These are phyloP conservation scores for Wakefieldia striispora DNA, from an alignment of 768 basidiomycete species.

Conservation along the genomic window DNA sequence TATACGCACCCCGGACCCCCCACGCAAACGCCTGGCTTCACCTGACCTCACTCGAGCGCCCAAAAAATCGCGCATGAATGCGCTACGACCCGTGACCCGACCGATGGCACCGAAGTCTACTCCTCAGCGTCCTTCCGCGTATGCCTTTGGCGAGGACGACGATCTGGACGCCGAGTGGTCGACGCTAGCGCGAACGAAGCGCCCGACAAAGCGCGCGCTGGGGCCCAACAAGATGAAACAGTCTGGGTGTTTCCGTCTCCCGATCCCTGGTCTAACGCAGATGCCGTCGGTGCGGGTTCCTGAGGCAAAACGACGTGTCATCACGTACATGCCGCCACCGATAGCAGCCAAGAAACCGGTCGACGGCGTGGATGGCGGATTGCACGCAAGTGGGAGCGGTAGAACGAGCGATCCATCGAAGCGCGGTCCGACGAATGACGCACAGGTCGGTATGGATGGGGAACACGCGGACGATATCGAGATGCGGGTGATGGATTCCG, in stretches of 20 bases:
- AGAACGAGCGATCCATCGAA: not conserved
- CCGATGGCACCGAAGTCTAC: not conserved
- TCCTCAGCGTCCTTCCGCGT: constrained; percentile 10
- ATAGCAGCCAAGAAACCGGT: constrained; percentile 1
- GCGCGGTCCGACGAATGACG: not conserved
- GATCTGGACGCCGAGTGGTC: constrained; percentile 24
- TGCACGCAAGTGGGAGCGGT: not conserved
- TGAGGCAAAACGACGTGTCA: constrained; percentile 18
- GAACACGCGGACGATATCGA: constrained; percentile 1
- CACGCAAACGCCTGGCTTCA: constrained; percentile 1
- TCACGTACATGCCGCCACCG: constrained; percentile 31
- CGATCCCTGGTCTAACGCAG: constrained; percentile 4
- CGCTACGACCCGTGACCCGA: not conserved
- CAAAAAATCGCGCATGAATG: not conserved
- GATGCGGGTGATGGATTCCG: constrained; percentile 19
- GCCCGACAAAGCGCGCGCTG: not conserved
- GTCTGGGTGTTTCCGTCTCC: constrained; percentile 25
- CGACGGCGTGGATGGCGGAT: not conserved
- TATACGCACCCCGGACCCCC: constrained; percentile 8
- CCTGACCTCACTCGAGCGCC: constrained; percentile 1
- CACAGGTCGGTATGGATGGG: not conserved
- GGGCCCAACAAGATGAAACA: constrained; percentile 6
- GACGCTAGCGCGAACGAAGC: constrained; percentile 3
- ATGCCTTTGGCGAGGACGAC: constrained; percentile 17
- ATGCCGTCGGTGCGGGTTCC: not conserved